Evolutionary conservation across 73 alveolate species (phyloP), one percentile per base, ranked within the genome.

Genomic region (Symbiodinium pilosum): DNA sequence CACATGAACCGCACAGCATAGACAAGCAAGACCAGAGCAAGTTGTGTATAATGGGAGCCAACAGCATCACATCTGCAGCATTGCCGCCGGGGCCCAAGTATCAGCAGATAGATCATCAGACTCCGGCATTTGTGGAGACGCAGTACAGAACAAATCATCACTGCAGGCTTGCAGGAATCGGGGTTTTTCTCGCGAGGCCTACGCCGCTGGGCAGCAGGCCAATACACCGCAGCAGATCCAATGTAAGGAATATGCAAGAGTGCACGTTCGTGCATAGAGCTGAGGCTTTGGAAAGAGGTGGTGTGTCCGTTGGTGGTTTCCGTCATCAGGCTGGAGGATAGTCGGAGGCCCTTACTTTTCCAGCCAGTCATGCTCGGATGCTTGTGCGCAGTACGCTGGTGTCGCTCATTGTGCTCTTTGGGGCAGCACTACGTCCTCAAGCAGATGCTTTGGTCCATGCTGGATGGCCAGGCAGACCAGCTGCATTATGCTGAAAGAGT

Each of bases 381-480:
- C 39, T 34, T 39, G 64, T 40, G 39, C 20, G 32, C 95, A 88
- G 95, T 64, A 88, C 95, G 69, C 40, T 59, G 71, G 71, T 88
- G 44, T 88, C 85, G 56, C 95, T 88, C 73, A 0, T 88, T 47
- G 95, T 88, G 73, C 86, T 88, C 86, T 88, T 88, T 34, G 68
- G 86, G 20, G 95, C 73, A 9, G 95, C 95, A 38, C 44, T 88
- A 30, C 86, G 41, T 38, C 95, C 95, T 2, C 95, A 88, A 88
- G 95, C 95, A 44, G 24, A 56, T 11, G 95, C 95, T 24, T 44
- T 88, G 71, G 64, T 88, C 95, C 56, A 88, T 30, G 95, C 95
- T 2, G 86, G 95, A 7, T 88, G 95, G 47, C 95, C 95, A 88
- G 95, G 95, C 71, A 44, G 34, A 52, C n/a, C n/a, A n/a, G n/a